A percentile compares a stretch with the other conserved stretches of the same genome.
phyloP scores from a whole-genome alignment of 805 yeast species.

The Metschnikowia aberdeeniae region DNA sequence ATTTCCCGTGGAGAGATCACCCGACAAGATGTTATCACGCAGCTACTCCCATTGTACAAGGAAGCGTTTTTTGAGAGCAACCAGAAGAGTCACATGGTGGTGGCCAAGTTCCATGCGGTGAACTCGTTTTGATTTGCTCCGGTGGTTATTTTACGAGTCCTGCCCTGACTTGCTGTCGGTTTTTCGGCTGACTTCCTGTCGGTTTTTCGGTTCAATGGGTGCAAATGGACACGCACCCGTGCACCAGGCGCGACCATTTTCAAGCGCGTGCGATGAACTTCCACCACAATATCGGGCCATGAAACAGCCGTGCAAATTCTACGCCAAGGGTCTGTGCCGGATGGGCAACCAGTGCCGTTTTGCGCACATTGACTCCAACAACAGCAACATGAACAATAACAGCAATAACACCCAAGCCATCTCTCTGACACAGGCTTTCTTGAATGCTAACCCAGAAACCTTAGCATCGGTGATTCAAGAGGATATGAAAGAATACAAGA shows the following conservation, averaged over 20 bases:
- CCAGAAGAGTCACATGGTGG: conserved; percentile 16
- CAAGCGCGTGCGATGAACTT: neutral
- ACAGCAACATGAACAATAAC: conserved; percentile 4
- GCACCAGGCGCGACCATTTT: conserved; percentile 4
- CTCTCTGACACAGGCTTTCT: conserved; percentile 6
- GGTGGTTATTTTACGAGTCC: too few species aligned
- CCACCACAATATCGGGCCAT: neutral
- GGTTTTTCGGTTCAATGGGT: neutral
- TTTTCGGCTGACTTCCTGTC: too few species aligned
- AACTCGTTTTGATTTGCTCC: conserved; percentile 4
- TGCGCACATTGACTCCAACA: conserved; percentile 16
- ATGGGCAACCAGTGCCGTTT: conserved; percentile 27
- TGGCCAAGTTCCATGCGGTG: conserved; percentile 14
- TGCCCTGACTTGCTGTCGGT: too few species aligned
- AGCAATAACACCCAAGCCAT: conserved; percentile 3
- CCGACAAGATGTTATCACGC: conserved; percentile 50
- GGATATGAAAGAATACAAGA: conserved; percentile 20
- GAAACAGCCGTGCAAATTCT: conserved; percentile 21
- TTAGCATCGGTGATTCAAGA: conserved; percentile 19
- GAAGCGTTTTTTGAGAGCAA: conserved; percentile 46
- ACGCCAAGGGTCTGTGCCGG: conserved; percentile 25
- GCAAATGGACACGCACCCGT: conserved; percentile 10
- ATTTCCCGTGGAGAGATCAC: conserved; percentile 64
- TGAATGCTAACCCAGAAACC: conserved; percentile 7
- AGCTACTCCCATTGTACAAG: conserved; percentile 53